Base-by-base conservation (phyloP, 176 grass and related monocot species). In the Cenchrus purpureus region DNA sequence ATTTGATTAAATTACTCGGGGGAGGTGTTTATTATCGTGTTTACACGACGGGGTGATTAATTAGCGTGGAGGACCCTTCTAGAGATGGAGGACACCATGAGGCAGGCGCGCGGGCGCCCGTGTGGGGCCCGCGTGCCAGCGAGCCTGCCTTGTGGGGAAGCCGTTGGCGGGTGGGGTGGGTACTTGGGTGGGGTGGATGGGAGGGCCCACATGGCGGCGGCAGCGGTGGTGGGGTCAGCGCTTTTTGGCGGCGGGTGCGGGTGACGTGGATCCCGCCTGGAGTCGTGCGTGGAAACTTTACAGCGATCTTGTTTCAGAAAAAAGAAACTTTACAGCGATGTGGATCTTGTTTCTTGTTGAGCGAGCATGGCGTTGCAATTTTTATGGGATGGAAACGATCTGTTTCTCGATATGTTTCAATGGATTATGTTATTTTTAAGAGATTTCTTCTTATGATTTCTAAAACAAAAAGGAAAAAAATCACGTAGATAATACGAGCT, bases 1-100 rank as follows among this genome's bases (percentile, higher is more conserved):
- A 17, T 50, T 74, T 74, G 10, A 73, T 73, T 51, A 29, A 69
- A 44, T 1, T 10, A 1, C 17, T 12, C 12, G 44, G 48, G 37
- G 34, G 34, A 34, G 34, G 34, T 1, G 34, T 8, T 73, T 16
- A 73, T 12, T 15, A 22, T 10, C 58, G 58, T 60, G 20, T 60
- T 60, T 22, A 60, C 8, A 8, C 58, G 42, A 9, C 5, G 45
- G 6, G 45, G 45, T 9, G 58, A 44, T 17, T 17, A 59, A 28
- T 79, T 79, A 50, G 44, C 29, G 49, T 29, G 63, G 63, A 46
- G 79, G 55, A 78, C 65, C 65, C 55, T 88, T 88, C 73, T 45
- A 50, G 53, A 55, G 53, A 55, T 17, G 53, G 58, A 10, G 4
- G 19, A 20, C 19, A n/a, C 20, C n/a, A 60, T 8, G 58, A 10